phyloP scores from a whole-genome alignment of 2,329 filamentous ascomycete genomes.

The Coniochaeta ligniaria region DNA sequence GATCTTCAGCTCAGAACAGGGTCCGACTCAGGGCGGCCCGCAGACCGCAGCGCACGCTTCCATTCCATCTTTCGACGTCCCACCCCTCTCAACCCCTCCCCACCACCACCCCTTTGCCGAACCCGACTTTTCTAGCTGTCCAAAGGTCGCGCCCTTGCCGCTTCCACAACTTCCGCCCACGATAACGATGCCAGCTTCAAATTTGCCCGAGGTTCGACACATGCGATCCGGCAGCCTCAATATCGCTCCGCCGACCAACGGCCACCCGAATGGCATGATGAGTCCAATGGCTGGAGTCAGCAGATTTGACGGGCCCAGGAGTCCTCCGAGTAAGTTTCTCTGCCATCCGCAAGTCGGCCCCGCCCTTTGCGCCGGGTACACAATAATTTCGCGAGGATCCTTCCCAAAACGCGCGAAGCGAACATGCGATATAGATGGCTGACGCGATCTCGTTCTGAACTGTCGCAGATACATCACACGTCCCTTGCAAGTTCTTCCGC shows the following conservation, averaged over 20 bases:
- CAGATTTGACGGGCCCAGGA: slow-evolving; percentile 53
- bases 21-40: not conserved
- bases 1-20: not conserved
- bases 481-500: slow-evolving; percentile 98
- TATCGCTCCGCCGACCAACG: slow-evolving; percentile 31
- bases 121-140: not conserved
- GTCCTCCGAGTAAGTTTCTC: slow-evolving; percentile 50
- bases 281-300: slow-evolving; percentile 26
- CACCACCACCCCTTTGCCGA: not conserved
- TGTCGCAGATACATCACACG: slow-evolving; percentile 80
- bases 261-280: slow-evolving; percentile 23
- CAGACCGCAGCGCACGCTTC: not conserved
- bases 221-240: slow-evolving; percentile 51
- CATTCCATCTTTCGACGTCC: not conserved
- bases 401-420: not conserved
- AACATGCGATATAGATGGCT: not conserved
- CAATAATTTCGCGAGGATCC: not conserved
- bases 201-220: slow-evolving; percentile 29
- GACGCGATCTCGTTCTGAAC: slow-evolving; percentile 11
- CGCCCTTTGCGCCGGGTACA: slow-evolving; percentile 1
- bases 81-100: not conserved
- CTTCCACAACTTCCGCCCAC: not conserved
- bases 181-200: slow-evolving; percentile 17
- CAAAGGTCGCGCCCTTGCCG: not conserved
- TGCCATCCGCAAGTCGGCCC: not conserved